Conservation (phyloP, 208 protist species). For the Naegleria gruberi region DNA sequence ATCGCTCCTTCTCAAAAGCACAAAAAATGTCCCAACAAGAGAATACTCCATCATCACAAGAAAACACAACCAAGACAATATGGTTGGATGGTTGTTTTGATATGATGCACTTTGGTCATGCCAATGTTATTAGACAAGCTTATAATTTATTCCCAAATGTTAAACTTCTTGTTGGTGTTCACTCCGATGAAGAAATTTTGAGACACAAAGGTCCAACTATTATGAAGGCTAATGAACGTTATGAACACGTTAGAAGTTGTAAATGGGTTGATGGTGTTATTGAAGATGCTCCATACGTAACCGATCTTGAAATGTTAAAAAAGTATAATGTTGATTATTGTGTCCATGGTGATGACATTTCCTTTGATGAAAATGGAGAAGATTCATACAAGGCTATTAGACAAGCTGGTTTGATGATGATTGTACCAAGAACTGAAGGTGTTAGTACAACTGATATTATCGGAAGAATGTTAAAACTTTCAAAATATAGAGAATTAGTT, state of each 20-base stretch:
- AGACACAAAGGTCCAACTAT: constrained; percentile 10
- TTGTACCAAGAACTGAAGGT: constrained; percentile 84
- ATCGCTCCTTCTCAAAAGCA: no score
- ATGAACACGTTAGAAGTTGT: constrained; percentile 82
- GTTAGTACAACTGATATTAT: constrained; percentile 96
- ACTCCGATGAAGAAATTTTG: constrained; percentile 13
- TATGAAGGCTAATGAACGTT: constrained; percentile 37
- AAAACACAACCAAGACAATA: not conserved
- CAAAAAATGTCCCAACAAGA: not conserved
- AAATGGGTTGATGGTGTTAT: constrained; percentile 97
- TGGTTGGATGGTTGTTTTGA: constrained; percentile 24
- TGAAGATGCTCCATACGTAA: constrained; percentile 83
- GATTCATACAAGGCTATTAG: constrained; percentile 90
- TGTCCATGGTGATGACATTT: constrained; percentile 96
- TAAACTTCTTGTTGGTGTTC: not conserved
- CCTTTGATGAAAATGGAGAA: constrained; percentile 77
- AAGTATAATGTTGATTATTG: constrained; percentile 85
- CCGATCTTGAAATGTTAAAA: constrained; percentile 75
- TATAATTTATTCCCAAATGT: not conserved
- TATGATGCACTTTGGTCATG: constrained; percentile 22
- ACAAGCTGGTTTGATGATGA: constrained; percentile 63
- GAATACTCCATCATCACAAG: not conserved
- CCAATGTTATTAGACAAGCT: not conserved
- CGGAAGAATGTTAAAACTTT: constrained; percentile 89
- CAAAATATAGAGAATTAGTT: constrained; percentile 57